Base-by-base conservation (phyloP, 1,139 yeast genomes). In the Williopsis jadinii region DNA sequence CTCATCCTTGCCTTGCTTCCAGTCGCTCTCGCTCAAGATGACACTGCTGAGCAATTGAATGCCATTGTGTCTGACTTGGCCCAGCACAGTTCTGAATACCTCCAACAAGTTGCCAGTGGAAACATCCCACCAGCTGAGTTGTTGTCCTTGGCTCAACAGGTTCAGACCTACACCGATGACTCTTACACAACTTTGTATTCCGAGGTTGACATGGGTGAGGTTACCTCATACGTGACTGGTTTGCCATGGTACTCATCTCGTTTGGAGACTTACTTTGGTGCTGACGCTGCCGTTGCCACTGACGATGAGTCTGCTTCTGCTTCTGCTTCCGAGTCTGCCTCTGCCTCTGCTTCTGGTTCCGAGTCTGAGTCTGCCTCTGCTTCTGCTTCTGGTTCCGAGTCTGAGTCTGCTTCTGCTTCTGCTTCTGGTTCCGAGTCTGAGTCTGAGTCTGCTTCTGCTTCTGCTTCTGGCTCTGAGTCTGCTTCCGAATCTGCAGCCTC, bases 171-270 rank as follows among this genome's bases (percentile, higher is more conserved):
- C 55, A 65, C 70, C 28, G 71, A 67, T 49, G 62, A 63, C 33
- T 60, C 67, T 28, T 67, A 64, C 59, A 68, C 72, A 43, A 55
- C 70, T 13, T 55, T 64, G 44, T 59, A 55, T 45, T 38, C 53
- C 34, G 40, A 47, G 37, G 50, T 60, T 35, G 57, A 60, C 44
- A 44, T 52, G 39, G 40, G 52, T 33, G 60, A 56, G 28, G 60
- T 60, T 37, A 52, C 61, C n/a, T 41, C 60, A 11, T 60, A 66
- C 50, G 62, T 63, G 26, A 62, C 71, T 32, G 63, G 56, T 33
- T 56, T 69, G 40, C 70, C 73, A 53, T 68, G 73, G 73, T 68
- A 67, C 54, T 62, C 69, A 11, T 48, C 62, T 41, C 66, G 73
- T 63, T 46, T 62, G 35, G 52, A 44, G n/a, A 56, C 61, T 28